These are phyloP conservation scores for Xylariales sp. DNA, from an alignment of 2,329 filamentous ascomycete genomes.

Conservation along the genomic window DNA sequence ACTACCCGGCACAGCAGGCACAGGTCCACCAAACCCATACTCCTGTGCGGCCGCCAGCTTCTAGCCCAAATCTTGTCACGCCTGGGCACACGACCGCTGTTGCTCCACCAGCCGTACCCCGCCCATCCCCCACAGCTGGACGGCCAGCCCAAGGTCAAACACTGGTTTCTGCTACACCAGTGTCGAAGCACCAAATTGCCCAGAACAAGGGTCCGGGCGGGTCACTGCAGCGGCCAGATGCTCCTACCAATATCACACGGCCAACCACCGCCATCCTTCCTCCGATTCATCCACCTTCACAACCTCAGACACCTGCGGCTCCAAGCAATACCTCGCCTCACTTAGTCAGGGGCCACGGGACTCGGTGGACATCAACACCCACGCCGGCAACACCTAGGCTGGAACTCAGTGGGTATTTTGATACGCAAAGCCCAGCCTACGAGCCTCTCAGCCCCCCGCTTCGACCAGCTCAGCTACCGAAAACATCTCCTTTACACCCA, in stretches of 20 bases:
- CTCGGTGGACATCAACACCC: constrained; percentile 53
- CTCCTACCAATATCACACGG: constrained; percentile 13
- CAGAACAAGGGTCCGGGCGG: constrained; percentile 13
- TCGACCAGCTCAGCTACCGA: constrained; percentile 30
- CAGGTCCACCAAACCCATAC: constrained; percentile 12
- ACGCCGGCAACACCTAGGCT: constrained; percentile 53
- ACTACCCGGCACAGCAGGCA: constrained; percentile 15
- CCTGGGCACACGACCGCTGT: constrained; percentile 3
- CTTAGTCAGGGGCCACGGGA: constrained; percentile 39
- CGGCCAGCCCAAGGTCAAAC: constrained; percentile 7
- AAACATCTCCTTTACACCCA: constrained; percentile 23
- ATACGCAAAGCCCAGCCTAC: constrained; percentile 46
- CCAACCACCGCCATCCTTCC: constrained; percentile 16
- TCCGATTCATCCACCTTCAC: constrained; percentile 11
- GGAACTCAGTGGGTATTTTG: constrained; percentile 26
- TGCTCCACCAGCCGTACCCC: constrained; percentile 3
- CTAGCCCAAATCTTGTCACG: constrained; percentile 1
- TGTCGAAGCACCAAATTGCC: constrained; percentile 15
- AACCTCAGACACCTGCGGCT: constrained; percentile 18
- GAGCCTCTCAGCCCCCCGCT: constrained; percentile 56
- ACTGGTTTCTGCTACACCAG: constrained; percentile 4
- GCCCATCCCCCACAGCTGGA: constrained; percentile 1
- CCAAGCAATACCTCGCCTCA: constrained; percentile 16
- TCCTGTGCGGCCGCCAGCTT: constrained; percentile 9
- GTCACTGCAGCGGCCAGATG: constrained; percentile 14